These are phyloP conservation scores for Pelagophyceae sp. DNA, from an alignment of 352 stramenopile genomes.

Conservation along the genomic window DNA sequence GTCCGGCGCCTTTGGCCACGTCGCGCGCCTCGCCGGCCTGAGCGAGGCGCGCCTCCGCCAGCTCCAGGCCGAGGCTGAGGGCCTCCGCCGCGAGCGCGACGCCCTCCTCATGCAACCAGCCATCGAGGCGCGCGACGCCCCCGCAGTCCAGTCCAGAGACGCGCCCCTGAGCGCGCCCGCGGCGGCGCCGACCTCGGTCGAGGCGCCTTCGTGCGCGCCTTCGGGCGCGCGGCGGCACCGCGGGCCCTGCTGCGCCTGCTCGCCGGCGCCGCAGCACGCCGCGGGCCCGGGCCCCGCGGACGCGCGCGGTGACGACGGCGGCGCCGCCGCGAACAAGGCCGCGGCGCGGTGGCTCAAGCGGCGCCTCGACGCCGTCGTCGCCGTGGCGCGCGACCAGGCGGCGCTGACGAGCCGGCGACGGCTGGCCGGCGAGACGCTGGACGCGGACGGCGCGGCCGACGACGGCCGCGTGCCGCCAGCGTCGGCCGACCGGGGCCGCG, in stretches of 20 bases:
- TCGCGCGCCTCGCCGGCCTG: background rate
- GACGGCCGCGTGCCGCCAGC: background rate
- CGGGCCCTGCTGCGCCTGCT: too few relatives aligned
- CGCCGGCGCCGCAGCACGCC: too few relatives aligned
- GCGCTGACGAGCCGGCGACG: background rate
- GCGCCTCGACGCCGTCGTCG: background rate
- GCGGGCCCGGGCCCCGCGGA: too few relatives aligned
- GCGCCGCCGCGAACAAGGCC: background rate
- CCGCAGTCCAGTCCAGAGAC: slow-evolving; percentile 10
- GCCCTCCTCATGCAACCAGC: too few relatives aligned
- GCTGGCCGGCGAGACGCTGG: background rate
- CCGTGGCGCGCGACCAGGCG: background rate
- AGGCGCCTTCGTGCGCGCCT: background rate
- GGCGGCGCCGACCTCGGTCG: background rate
- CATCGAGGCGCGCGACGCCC: background rate
- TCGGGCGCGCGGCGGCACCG: background rate
- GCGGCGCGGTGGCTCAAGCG: slow-evolving; percentile 2
- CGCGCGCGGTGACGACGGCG: background rate
- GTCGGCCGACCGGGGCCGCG: too few relatives aligned
- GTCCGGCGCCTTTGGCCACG: background rate
- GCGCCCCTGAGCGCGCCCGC: too few relatives aligned
- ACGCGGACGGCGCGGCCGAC: background rate
- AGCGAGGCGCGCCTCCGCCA: background rate
- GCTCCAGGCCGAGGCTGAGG: background rate
- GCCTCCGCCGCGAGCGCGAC: background rate